phyloP scores from a whole-genome alignment of 305 asterid species.

The Solanum hybrid region DNA sequence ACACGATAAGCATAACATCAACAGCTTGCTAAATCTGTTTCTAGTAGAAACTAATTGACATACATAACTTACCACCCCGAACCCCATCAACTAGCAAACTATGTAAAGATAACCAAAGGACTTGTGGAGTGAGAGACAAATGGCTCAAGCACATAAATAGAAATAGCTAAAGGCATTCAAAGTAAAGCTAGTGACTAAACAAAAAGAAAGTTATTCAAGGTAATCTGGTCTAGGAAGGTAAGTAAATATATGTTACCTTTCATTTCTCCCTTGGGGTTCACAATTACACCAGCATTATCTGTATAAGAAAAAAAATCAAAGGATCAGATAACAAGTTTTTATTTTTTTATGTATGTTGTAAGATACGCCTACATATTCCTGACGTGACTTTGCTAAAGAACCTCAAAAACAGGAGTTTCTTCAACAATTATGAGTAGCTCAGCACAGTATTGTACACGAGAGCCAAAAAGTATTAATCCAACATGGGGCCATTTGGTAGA shows the following conservation, averaged over 20 bases:
- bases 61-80: too few relatives aligned
- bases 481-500: background rate
- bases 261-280: constrained; percentile 68
- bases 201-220: background rate
- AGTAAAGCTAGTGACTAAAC: background rate
- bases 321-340: background rate
- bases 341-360: background rate
- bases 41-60: background rate
- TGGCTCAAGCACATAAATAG: background rate
- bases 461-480: background rate
- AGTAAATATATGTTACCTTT: constrained; percentile 28
- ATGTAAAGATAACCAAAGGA: background rate
- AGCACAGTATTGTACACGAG: background rate
- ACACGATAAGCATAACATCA: background rate
- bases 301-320: background rate
- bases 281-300: constrained; percentile 72
- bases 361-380: background rate
- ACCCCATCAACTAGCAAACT: too few relatives aligned
- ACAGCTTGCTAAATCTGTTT: background rate
- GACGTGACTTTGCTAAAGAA: background rate
- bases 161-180: background rate
- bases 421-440: background rate
- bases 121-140: background rate
- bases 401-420: too few relatives aligned
- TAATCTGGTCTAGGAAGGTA: background rate